phyloP scores from a whole-genome alignment of 2,329 filamentous ascomycete species.

The Xylariaceae sp. region DNA sequence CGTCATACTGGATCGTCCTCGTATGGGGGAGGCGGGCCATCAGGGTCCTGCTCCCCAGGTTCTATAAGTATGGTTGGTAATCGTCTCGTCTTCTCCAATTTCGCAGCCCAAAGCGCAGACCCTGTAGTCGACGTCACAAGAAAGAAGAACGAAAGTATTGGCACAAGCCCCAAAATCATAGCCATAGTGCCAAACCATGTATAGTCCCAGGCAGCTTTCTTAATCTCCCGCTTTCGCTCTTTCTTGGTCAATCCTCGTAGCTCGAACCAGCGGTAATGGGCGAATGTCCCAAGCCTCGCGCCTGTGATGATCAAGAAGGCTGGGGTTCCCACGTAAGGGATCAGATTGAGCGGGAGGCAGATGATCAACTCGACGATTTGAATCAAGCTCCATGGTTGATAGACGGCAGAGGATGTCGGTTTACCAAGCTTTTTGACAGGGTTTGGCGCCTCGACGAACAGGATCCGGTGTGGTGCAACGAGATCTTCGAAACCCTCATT shows the following conservation, averaged over 20 bases:
- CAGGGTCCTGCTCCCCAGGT: conserved; percentile 18
- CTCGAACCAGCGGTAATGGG: conserved; percentile 88
- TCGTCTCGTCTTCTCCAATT: conserved; percentile 56
- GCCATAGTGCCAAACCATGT: conserved; percentile 90
- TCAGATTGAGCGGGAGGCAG: conserved; percentile 78
- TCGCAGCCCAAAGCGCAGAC: conserved; percentile 79
- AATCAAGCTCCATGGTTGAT: conserved; percentile 84
- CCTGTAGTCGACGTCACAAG: conserved; percentile 82
- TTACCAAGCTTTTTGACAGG: conserved; percentile 79
- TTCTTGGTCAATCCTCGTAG: conserved; percentile 70
- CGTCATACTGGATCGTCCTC: conserved; percentile 31
- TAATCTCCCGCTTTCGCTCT: conserved; percentile 67
- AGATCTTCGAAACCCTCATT: conserved; percentile 67
- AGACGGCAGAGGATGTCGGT: conserved; percentile 70
- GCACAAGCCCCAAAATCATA: conserved; percentile 80
- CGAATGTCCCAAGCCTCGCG: conserved; percentile 78
- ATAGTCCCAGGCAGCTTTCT: conserved; percentile 71
- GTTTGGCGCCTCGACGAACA: conserved; percentile 63
- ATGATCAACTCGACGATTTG: conserved; percentile 83
- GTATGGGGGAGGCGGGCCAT: conserved; percentile 33
- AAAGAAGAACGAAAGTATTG: conserved; percentile 90
- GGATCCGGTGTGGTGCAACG: conserved; percentile 60
- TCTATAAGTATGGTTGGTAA: conserved; percentile 9
- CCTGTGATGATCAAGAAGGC: conserved; percentile 87
- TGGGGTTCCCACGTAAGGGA: conserved; percentile 77